Conservation (phyloP, 495 filamentous ascomycete genomes). For the Trichocladium antarcticum region DNA sequence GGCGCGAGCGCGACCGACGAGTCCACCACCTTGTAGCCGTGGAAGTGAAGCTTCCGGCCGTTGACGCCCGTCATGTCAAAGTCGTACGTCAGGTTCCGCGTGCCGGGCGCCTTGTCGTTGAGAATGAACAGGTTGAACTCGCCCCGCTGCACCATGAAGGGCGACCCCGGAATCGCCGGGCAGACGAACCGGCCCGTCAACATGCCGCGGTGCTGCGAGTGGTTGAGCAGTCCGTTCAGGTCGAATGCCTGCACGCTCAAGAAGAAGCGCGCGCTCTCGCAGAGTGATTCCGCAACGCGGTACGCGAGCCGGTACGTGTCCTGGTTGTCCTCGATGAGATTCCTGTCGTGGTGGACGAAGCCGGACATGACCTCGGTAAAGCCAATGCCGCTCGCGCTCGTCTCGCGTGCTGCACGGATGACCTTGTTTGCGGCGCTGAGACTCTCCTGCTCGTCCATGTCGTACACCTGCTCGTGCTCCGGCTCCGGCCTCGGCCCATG, state of each 20-base stretch:
- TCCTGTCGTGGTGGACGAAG: conserved; percentile 43
- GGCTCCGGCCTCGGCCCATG: conserved; percentile 14
- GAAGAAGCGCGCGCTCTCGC: conserved; percentile 49
- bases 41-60: conserved; percentile 42
- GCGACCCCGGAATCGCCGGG: conserved; percentile 42
- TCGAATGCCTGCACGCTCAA: conserved; percentile 48
- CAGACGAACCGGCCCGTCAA: conserved; percentile 55
- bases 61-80: conserved; percentile 47
- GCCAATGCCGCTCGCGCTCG: conserved; percentile 40
- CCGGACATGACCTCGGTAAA: conserved; percentile 58
- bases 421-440: conserved; percentile 29
- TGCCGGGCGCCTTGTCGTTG: conserved; percentile 44
- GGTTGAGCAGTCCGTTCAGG: conserved; percentile 30
- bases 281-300: conserved; percentile 40
- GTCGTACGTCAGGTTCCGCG: conserved; percentile 49
- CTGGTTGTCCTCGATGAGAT: conserved; percentile 34
- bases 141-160: conserved; percentile 50
- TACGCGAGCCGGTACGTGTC: conserved; percentile 47
- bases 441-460: conserved; percentile 25
- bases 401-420: conserved; percentile 33
- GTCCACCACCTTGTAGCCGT: conserved; percentile 54
- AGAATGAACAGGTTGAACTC: conserved; percentile 48
- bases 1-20: conserved; percentile 45
- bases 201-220: conserved; percentile 42
- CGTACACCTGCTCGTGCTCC: conserved; percentile 6